These are phyloP conservation scores for Phaeomoniella chlamydospora DNA, from an alignment of 2,329 filamentous ascomycete species.

Conservation along the genomic window DNA sequence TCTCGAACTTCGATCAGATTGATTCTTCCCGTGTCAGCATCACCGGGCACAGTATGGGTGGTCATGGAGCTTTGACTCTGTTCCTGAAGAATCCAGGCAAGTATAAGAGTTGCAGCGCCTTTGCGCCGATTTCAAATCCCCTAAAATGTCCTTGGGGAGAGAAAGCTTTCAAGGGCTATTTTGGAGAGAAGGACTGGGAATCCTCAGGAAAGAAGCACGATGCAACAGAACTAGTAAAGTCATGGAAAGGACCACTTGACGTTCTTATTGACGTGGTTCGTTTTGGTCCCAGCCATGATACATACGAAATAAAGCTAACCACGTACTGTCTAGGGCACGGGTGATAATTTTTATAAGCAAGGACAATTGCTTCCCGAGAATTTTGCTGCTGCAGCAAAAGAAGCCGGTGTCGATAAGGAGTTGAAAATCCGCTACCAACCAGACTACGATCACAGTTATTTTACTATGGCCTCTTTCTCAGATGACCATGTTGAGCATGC, in stretches of 20 bases:
- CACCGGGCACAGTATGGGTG: slow-evolving; percentile 93
- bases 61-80: slow-evolving; percentile 83
- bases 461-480: slow-evolving; percentile 81
- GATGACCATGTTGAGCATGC: slow-evolving; percentile 86
- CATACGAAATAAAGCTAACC: no score
- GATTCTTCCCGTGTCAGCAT: slow-evolving; percentile 63
- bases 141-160: slow-evolving; percentile 79
- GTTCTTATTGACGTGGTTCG: slow-evolving; percentile 75
- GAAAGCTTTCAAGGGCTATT: slow-evolving; percentile 87
- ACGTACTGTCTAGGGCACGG: slow-evolving; percentile 57
- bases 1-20: slow-evolving; percentile 55
- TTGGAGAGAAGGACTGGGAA: slow-evolving; percentile 54
- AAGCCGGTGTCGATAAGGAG: slow-evolving; percentile 54
- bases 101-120: slow-evolving; percentile 81
- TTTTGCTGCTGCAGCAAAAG: slow-evolving; percentile 64
- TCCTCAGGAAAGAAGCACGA: slow-evolving; percentile 80
- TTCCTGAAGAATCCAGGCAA: slow-evolving; percentile 82
- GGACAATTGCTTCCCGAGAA: slow-evolving; percentile 89
- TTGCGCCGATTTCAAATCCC: slow-evolving; percentile 83
- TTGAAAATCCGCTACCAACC: slow-evolving; percentile 71
- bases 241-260: slow-evolving; percentile 58
- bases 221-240: slow-evolving; percentile 74
- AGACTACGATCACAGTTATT: slow-evolving; percentile 96
- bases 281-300: no score
- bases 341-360: slow-evolving; percentile 93